Evolutionary conservation across 2,329 filamentous ascomycete species (phyloP).

Genomic region (Aspergillus viridinutans): DNA sequence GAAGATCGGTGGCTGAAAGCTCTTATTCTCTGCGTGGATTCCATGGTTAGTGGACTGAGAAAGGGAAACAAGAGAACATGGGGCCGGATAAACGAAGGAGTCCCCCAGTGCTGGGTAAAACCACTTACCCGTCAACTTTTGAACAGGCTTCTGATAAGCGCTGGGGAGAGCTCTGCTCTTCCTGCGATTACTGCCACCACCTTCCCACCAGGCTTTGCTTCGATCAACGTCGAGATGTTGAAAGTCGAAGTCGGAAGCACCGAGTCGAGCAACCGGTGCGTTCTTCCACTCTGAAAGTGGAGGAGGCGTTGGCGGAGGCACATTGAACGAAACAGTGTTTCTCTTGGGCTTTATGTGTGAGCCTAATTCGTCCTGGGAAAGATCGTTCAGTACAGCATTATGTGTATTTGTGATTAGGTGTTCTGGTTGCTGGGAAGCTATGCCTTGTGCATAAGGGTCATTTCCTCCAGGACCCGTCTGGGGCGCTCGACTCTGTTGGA

Average conservation of each 20-base stretch:
- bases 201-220: conserved; percentile 74
- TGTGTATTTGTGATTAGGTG: background rate
- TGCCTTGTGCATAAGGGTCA: background rate
- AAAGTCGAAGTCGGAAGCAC: conserved; percentile 58
- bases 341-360: conserved; percentile 31
- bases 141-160: conserved; percentile 30
- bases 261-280: conserved; percentile 59
- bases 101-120: background rate
- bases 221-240: conserved; percentile 46
- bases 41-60: conserved; percentile 21
- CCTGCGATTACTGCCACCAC: conserved; percentile 44
- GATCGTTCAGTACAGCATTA: background rate
- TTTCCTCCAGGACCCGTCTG: conserved; percentile 2
- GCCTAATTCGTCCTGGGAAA: conserved; percentile 14
- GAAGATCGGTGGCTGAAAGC: conserved; percentile 78
- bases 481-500: background rate
- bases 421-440: background rate
- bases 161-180: conserved; percentile 42
- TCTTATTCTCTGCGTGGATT: conserved; percentile 49
- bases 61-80: background rate
- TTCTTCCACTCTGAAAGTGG: conserved; percentile 63
- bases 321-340: conserved; percentile 44
- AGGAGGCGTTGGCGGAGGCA: conserved; percentile 44
- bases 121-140: conserved; percentile 30
- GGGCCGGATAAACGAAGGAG: background rate